Conservation (phyloP, 495 filamentous ascomycete species). For the Talaromyces proteolyticus region DNA sequence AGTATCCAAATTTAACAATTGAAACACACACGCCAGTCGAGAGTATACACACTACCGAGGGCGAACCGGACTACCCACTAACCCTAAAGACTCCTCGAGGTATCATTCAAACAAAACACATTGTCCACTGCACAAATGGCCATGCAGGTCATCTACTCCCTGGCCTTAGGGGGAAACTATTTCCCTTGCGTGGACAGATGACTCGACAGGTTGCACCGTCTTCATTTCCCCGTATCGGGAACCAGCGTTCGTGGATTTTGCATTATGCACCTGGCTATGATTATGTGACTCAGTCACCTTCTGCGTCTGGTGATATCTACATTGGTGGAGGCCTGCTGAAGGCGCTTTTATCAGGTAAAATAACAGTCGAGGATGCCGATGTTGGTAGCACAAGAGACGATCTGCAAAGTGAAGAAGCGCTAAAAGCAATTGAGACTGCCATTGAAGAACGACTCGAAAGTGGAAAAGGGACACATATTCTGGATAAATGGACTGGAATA, state of each 20-base stretch:
- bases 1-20: constrained; percentile 26
- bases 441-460: background rate
- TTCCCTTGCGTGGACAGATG: constrained; percentile 44
- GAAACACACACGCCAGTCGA: constrained; percentile 30
- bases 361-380: constrained; percentile 3
- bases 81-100: constrained; percentile 27
- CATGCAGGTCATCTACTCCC: constrained; percentile 39
- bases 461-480: constrained; percentile 3
- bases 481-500: constrained; percentile 33
- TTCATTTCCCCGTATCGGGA: constrained; percentile 9
- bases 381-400: constrained; percentile 3
- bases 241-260: constrained; percentile 25
- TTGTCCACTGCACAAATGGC: constrained; percentile 47
- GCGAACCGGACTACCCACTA: constrained; percentile 15
- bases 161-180: constrained; percentile 32
- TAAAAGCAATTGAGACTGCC: constrained; percentile 1
- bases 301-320: constrained; percentile 7
- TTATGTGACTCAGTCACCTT: constrained; percentile 24
- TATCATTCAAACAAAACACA: constrained; percentile 24
- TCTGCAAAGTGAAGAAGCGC: constrained; percentile 4
- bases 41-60: background rate
- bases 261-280: constrained; percentile 25
- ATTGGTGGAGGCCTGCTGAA: constrained; percentile 26
- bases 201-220: constrained; percentile 24
- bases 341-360: constrained; percentile 12